Evolutionary conservation across 306 rosid genomes (phyloP).

Genomic region (Citrullus colocynthis): DNA sequence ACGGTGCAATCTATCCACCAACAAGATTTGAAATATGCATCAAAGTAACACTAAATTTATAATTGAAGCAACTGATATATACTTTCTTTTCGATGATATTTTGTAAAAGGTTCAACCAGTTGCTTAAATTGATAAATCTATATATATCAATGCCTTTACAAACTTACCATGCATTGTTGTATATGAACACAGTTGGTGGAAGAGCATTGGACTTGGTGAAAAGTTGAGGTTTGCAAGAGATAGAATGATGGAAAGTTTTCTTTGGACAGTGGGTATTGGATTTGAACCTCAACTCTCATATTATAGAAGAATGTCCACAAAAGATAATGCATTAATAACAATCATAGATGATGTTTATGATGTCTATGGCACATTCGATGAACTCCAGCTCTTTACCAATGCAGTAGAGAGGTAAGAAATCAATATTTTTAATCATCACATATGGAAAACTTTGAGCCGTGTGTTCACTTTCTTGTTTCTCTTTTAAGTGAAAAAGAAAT

Average conservation of each 20-base stretch:
- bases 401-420: neutral
- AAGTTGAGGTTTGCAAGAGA: neutral
- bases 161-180: neutral
- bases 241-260: neutral
- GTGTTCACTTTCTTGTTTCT: no score
- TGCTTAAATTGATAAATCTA: no score
- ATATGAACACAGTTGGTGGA: neutral
- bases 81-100: no score
- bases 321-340: neutral
- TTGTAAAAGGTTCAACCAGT: no score
- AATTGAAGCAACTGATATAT: no score
- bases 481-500: no score
- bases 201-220: neutral
- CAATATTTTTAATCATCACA: no score
- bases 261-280: constrained; percentile 4
- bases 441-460: no score
- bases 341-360: neutral
- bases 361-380: neutral
- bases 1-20: neutral
- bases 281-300: neutral
- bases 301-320: neutral
- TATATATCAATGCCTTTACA: neutral
- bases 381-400: neutral
- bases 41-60: neutral
- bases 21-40: neutral